phyloP scores from a whole-genome alignment of 306 rosid genomes.

The Erythrophleum fordii region DNA sequence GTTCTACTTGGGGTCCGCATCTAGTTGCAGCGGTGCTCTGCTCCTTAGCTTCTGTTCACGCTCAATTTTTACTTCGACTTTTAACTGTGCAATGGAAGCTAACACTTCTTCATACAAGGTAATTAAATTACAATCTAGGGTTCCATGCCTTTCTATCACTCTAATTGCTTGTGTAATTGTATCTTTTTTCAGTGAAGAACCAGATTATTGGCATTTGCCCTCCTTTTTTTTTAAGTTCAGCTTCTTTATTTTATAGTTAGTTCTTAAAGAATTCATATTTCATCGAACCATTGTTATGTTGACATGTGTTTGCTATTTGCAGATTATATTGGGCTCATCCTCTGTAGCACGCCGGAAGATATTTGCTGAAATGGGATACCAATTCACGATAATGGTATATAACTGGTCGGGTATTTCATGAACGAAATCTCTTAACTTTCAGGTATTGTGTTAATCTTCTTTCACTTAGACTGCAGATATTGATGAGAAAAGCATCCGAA shows the following conservation, averaged over 20 bases:
- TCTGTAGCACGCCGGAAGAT: slow-evolving; percentile 73
- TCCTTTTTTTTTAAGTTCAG: neutral
- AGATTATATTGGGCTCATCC: slow-evolving; percentile 81
- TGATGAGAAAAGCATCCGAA: slow-evolving; percentile 88
- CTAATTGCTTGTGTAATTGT: neutral
- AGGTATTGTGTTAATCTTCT: slow-evolving; percentile 17
- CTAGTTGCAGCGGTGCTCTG: neutral
- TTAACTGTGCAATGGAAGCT: slow-evolving; percentile 45
- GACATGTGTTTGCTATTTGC: slow-evolving; percentile 30
- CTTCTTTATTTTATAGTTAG: neutral
- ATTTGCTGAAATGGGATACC: slow-evolving; percentile 78
- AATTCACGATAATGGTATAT: slow-evolving; percentile 66
- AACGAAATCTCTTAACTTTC: neutral
- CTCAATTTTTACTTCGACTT: neutral
- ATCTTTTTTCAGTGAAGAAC: neutral
- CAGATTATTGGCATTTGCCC: neutral
- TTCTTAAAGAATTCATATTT: neutral
- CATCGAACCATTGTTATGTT: neutral
- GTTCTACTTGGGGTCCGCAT: neutral
- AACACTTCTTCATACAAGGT: slow-evolving; percentile 50
- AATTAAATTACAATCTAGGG: slow-evolving; percentile 40
- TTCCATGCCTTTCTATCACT: slow-evolving; percentile 22
- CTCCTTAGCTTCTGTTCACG: neutral
- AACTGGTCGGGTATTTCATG: neutral
- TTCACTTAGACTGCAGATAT: slow-evolving; percentile 82